These are phyloP conservation scores for Neurospora sp. DNA, from an alignment of 495 filamentous ascomycete genomes.

Conservation along the genomic window DNA sequence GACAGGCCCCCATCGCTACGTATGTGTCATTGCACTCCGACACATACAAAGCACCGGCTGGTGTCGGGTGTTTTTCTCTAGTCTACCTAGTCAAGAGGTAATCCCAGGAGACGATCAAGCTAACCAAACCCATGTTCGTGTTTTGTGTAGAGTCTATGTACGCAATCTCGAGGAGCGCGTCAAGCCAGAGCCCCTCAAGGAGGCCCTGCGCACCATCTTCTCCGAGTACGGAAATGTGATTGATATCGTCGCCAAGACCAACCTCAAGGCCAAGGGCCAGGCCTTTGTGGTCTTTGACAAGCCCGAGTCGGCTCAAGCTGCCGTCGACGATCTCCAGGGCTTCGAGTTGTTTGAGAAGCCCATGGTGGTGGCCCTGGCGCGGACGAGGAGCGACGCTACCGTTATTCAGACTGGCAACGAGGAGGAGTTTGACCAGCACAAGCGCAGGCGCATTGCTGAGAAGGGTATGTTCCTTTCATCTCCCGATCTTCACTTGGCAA, in stretches of 20 bases:
- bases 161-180: constrained; percentile 90
- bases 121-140: constrained; percentile 16
- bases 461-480: constrained; percentile 54
- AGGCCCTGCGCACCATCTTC: constrained; percentile 70
- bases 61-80: not conserved
- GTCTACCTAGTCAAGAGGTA: not conserved
- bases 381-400: constrained; percentile 79
- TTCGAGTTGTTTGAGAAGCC: constrained; percentile 93
- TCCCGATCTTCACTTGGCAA: not conserved
- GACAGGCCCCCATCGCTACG: constrained; percentile 39
- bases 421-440: constrained; percentile 82
- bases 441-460: constrained; percentile 75
- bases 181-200: constrained; percentile 68
- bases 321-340: constrained; percentile 83
- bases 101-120: not conserved
- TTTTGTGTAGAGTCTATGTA: constrained; percentile 50
- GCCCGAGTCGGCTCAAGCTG: constrained; percentile 61
- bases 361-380: constrained; percentile 79
- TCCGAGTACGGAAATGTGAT: constrained; percentile 82
- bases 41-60: constrained; percentile 33
- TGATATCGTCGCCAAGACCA: constrained; percentile 87
- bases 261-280: constrained; percentile 87
- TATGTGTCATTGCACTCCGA: constrained; percentile 61
- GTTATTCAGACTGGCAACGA: constrained; percentile 61
- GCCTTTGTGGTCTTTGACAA: constrained; percentile 92